Conservation (phyloP, 495 filamentous ascomycete species). For the Aspergillus cristatus region DNA sequence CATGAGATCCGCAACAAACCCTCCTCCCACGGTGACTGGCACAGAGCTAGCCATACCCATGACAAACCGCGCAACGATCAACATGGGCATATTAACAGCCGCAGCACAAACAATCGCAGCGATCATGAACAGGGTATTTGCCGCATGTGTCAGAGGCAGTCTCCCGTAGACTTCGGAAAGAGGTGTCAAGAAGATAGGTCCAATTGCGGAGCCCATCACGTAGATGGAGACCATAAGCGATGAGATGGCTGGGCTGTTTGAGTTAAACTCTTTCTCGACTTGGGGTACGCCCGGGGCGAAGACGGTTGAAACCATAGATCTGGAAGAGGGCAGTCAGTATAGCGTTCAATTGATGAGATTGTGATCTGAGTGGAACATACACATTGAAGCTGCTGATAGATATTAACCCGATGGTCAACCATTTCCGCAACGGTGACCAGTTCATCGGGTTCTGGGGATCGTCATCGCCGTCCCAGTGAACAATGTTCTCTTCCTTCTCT, state of each 20-base stretch:
- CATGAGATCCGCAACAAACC: conserved; percentile 32
- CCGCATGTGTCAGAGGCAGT: conserved; percentile 22
- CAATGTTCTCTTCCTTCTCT: background rate
- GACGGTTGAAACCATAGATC: conserved; percentile 46
- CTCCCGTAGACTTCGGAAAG: conserved; percentile 28
- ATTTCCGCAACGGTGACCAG: conserved; percentile 27
- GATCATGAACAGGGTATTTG: conserved; percentile 25
- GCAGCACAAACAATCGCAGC: conserved; percentile 28
- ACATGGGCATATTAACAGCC: conserved; percentile 21
- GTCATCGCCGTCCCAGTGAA: conserved; percentile 25
- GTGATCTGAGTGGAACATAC: conserved; percentile 14
- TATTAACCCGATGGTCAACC: conserved; percentile 18
- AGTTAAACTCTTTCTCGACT: conserved; percentile 43
- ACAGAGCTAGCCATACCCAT: conserved; percentile 24
- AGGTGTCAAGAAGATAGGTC: conserved; percentile 23
- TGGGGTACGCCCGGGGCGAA: conserved; percentile 46
- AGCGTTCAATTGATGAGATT: too few species aligned
- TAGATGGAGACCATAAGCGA: conserved; percentile 26
- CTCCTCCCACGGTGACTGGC: conserved; percentile 29
- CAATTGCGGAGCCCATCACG: conserved; percentile 18
- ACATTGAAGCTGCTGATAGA: conserved; percentile 23
- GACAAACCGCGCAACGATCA: conserved; percentile 32
- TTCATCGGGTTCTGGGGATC: conserved; percentile 45
- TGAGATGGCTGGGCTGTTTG: conserved; percentile 13
- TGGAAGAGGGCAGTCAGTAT: conserved; percentile 9